Conservation (phyloP, 495 filamentous ascomycete genomes). For the Barbatosphaeria neglecta region DNA sequence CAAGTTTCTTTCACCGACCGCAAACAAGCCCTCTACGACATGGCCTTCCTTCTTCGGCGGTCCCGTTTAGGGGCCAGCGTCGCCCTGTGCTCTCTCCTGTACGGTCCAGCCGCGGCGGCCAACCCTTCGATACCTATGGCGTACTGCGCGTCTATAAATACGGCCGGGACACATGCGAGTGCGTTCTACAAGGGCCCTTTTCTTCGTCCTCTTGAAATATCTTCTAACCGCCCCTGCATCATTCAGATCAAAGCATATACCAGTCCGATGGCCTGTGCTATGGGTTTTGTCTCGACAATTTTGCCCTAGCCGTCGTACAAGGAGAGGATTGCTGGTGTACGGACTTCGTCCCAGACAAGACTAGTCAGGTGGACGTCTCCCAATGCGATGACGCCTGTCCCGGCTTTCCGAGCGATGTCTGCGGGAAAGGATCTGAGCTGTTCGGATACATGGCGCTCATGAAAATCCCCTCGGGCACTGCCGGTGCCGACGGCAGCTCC, state of each 20-base stretch:
- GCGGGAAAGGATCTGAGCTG: slow-evolving; percentile 24
- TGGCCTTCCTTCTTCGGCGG: neutral
- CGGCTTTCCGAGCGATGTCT: slow-evolving; percentile 27
- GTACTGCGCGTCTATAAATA: slow-evolving; percentile 32
- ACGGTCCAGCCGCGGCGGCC: slow-evolving; percentile 1
- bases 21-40: neutral
- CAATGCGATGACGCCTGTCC: slow-evolving; percentile 26
- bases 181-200: slow-evolving; percentile 5
- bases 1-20: neutral
- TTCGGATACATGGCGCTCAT: slow-evolving; percentile 28
- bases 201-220: neutral
- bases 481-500: slow-evolving; percentile 3
- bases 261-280: slow-evolving; percentile 36
- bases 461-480: neutral
- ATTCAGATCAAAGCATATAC: slow-evolving; percentile 24
- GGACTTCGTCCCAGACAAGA: slow-evolving; percentile 19
- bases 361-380: slow-evolving; percentile 14
- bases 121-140: slow-evolving; percentile 17
- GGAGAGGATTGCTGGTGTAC: slow-evolving; percentile 31
- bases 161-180: slow-evolving; percentile 21
- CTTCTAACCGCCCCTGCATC: slow-evolving; percentile 1
- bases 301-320: slow-evolving; percentile 29
- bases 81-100: slow-evolving; percentile 7
- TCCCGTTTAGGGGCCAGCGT: slow-evolving; percentile 4
- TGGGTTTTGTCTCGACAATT: slow-evolving; percentile 20